Evolutionary conservation across 1,284 basidiomycete genomes (phyloP), one percentile per base, ranked within the genome.

Genomic region (Pascua guehoae): DNA sequence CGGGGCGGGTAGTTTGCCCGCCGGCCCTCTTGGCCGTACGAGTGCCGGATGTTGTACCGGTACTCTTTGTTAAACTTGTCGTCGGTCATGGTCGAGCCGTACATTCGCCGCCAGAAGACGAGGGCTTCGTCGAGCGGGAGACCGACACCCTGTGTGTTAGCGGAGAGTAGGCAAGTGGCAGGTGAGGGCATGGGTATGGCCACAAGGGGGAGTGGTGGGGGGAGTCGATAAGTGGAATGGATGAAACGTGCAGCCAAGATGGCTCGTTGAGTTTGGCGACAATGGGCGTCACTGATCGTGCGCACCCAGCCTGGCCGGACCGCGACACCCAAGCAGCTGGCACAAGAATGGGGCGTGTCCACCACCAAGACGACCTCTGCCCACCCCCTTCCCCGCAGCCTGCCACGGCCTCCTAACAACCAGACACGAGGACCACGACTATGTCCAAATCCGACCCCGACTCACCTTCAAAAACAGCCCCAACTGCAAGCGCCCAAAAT

Each of bases 1-100:
- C 88, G 91, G 0, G 96, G 93, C 5, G 91, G 84, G 74, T 98
- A 98, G 76, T 98, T 97, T 51, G 88, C 88, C 43, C 95, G 85
- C 71, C 88, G 89, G 9, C 96, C 96, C 75, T 98, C 96, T 45
- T 97, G 80, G 47, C 96, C 96, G 73, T 89, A 99, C 10, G 86
- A 87, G 77, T 98, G 96, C 42, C 95, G 86, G 66, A 99, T 94
- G 68, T 98, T 98, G 78, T 99, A 99, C 67, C 86, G 87, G 81
- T 98, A 89, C 72, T 97, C 91, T 75, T 98, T 99, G 80, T 93
- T 94, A 80, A 98, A 99, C 76, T 94, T 89, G 79, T 98, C 93
- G 64, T 98, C 94, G 18, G 86, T 86, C 57, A 90, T 85, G 41
- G 79, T 82, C 47, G 77, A 81, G 37, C 76, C 75, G 74, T 96